phyloP scores from a whole-genome alignment of 2,329 filamentous ascomycete genomes.

The Tolypocladium sp. region DNA sequence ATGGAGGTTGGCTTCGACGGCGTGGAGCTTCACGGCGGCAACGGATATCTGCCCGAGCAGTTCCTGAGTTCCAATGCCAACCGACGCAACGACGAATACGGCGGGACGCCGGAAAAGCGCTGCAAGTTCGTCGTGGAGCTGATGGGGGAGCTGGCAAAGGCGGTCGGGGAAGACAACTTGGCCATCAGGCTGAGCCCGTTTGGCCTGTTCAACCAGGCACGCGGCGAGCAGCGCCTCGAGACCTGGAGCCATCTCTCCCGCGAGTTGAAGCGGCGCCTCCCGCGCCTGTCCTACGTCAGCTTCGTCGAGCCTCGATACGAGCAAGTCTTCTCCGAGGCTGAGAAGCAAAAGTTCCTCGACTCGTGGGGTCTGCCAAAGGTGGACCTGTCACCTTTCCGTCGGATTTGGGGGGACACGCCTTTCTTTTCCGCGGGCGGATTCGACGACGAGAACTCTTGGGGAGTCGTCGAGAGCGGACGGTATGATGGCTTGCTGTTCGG shows the following conservation, averaged over 20 bases:
- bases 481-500: constrained; percentile 39
- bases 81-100: not conserved
- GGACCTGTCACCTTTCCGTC: constrained; percentile 35
- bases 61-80: not conserved
- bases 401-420: constrained; percentile 41
- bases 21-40: not conserved
- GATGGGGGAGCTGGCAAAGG: not conserved
- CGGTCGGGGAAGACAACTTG: not conserved
- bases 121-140: not conserved
- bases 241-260: constrained; percentile 32
- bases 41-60: not conserved
- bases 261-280: constrained; percentile 33
- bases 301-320: constrained; percentile 48
- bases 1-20: not conserved
- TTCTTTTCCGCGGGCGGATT: constrained; percentile 49
- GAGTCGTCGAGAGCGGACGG: constrained; percentile 29
- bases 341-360: constrained; percentile 38
- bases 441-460: constrained; percentile 39
- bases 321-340: constrained; percentile 36
- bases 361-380: constrained; percentile 25
- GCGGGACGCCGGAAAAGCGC: not conserved
- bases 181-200: not conserved
- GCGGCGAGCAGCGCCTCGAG: not conserved
- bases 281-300: constrained; percentile 41
- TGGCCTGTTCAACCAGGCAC: not conserved